phyloP scores from a whole-genome alignment of 2,329 filamentous ascomycete genomes.

The Talaromyces sp. region DNA sequence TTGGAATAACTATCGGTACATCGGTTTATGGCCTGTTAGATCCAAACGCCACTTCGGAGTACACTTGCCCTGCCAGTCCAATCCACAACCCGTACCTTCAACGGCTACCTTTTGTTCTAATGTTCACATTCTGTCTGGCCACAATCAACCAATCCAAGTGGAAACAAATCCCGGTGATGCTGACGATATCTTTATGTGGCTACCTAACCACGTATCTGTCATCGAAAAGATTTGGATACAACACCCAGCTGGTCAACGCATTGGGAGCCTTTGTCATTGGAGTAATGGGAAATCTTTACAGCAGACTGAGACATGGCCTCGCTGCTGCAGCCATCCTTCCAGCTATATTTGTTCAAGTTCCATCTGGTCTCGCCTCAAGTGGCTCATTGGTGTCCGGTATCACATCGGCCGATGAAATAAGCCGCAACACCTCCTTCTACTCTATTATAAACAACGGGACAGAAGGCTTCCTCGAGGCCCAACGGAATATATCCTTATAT shows the following conservation, averaged over 20 bases:
- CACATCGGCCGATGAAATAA: slow-evolving; percentile 53
- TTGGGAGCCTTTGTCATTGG: slow-evolving; percentile 74
- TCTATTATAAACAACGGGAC: slow-evolving; percentile 43
- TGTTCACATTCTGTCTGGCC: slow-evolving; percentile 70
- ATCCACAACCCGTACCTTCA: slow-evolving; percentile 44
- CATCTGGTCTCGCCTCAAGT: slow-evolving; percentile 55
- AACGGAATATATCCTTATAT: slow-evolving; percentile 20
- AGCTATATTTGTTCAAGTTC: slow-evolving; percentile 72
- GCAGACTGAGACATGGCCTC: slow-evolving; percentile 66
- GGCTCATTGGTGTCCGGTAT: slow-evolving; percentile 57
- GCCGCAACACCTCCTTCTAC: slow-evolving; percentile 20
- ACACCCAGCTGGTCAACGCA: slow-evolving; percentile 72
- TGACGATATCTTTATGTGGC: slow-evolving; percentile 67
- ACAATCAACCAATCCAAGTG: slow-evolving; percentile 80
- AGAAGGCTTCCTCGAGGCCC: slow-evolving; percentile 25
- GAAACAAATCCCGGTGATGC: slow-evolving; percentile 74
- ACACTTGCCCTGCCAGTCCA: slow-evolving; percentile 48
- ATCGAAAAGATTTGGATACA: slow-evolving; percentile 62
- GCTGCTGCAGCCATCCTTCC: slow-evolving; percentile 84
- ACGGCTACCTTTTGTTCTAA: slow-evolving; percentile 68
- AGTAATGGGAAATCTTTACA: slow-evolving; percentile 76
- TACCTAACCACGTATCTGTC: slow-evolving; percentile 75
- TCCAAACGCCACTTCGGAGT: slow-evolving; percentile 46
- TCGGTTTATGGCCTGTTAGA: slow-evolving; percentile 60
- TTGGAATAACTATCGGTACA: slow-evolving; percentile 65